A percentile compares a stretch with the other conserved stretches of the same genome.
Evolutionary conservation across 345 rosid genomes (phyloP).

Genomic region (Kernera saxatilis): DNA sequence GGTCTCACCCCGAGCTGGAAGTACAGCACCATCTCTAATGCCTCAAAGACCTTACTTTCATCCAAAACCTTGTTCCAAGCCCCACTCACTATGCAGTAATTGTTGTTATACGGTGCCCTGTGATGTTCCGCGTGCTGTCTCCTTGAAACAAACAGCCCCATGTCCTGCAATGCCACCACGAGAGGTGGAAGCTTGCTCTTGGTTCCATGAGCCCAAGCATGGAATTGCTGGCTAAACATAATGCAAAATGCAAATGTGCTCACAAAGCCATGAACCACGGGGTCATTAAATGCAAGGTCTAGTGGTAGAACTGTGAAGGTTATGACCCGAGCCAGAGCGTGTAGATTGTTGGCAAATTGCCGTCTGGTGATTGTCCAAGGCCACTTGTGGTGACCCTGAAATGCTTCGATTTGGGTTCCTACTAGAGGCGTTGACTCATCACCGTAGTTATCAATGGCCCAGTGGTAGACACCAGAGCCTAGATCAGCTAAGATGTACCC

Average conservation of each 20-base stretch:
- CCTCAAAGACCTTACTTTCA: conserved; percentile 53
- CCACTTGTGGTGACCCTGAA: conserved; percentile 90
- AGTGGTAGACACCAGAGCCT: conserved; percentile 86
- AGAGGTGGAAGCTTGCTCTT: conserved; percentile 71
- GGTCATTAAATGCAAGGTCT: conserved; percentile 44
- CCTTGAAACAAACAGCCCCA: conserved; percentile 64
- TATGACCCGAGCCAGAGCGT: conserved; percentile 54
- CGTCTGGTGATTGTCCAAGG: conserved; percentile 88
- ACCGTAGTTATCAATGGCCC: conserved; percentile 92
- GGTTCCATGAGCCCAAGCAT: conserved; percentile 94
- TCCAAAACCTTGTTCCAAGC: conserved; percentile 71
- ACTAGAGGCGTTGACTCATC: conserved; percentile 63
- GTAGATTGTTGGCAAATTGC: conserved; percentile 81
- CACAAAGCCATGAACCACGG: conserved; percentile 52
- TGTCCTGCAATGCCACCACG: conserved; percentile 66
- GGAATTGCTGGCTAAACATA: conserved; percentile 91
- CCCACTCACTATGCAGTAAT: conserved; percentile 89
- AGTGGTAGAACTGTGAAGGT: conserved; percentile 60
- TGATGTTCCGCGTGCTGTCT: conserved; percentile 68
- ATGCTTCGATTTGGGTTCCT: conserved; percentile 78
- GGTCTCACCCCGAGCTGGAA: conserved; percentile 58
- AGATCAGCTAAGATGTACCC: conserved; percentile 81
- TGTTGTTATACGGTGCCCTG: conserved; percentile 73
- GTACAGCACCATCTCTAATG: conserved; percentile 66
- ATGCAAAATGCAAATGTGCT: conserved; percentile 57